These are phyloP conservation scores for Psidium friedrichsthalianum DNA, from an alignment of 345 rosid genomes.

Conservation along the genomic window DNA sequence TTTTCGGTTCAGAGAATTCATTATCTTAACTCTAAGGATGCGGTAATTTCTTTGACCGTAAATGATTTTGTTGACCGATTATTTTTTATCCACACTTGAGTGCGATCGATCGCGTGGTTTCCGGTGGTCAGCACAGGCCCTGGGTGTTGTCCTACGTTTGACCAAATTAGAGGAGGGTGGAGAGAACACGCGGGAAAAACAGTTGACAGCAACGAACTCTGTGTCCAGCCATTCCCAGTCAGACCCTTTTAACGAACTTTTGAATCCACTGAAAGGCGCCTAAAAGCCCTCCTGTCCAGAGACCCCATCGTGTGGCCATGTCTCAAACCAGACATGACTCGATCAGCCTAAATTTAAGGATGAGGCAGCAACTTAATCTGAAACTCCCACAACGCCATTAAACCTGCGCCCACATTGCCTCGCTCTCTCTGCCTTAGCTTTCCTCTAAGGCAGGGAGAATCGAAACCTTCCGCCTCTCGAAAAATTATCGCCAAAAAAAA, in stretches of 20 bases:
- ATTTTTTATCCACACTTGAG: neutral
- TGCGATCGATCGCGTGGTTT: neutral
- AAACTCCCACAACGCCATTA: neutral
- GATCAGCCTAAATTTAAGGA: neutral
- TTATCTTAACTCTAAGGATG: neutral
- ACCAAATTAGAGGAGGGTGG: neutral
- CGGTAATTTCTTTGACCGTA: neutral
- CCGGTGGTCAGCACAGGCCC: neutral
- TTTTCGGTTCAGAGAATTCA: neutral
- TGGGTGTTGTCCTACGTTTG: neutral
- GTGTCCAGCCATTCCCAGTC: slow-evolving; percentile 2
- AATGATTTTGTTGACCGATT: neutral
- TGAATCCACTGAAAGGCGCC: neutral
- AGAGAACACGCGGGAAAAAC: slow-evolving; percentile 18
- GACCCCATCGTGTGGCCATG: slow-evolving; percentile 1
- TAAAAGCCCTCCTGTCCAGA: slow-evolving; percentile 42
- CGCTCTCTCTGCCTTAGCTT: slow-evolving; percentile 13
- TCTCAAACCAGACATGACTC: neutral
- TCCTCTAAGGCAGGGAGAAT: slow-evolving; percentile 4
- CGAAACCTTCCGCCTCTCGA: neutral
- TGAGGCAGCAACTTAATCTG: neutral
- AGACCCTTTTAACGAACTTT: slow-evolving; percentile 18
- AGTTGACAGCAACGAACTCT: slow-evolving; percentile 4
- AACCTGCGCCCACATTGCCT: neutral
- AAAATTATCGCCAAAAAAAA: too few relatives aligned